Evolutionary conservation across 768 basidiomycete genomes (phyloP).

Genomic region (Krasilnikovozyma curviuscula): DNA sequence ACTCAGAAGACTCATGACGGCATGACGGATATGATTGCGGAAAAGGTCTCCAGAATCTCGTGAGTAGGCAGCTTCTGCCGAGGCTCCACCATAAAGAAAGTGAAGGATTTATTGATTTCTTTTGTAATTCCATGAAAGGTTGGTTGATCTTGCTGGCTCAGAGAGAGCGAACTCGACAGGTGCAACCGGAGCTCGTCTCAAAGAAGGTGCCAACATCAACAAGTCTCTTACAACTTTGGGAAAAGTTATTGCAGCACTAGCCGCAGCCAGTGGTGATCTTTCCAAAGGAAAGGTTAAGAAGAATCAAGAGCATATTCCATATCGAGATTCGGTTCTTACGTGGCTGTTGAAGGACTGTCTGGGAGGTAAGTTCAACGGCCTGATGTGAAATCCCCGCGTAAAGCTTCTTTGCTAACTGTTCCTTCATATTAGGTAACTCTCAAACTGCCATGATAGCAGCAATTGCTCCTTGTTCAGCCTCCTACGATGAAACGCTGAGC

Average conservation of each 20-base stretch:
- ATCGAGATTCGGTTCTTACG: constrained; percentile 95
- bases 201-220: constrained; percentile 97
- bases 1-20: constrained; percentile 78
- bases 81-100: too few relatives aligned
- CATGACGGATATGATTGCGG: constrained; percentile 71
- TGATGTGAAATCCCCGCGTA: neutral
- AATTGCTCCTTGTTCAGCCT: constrained; percentile 33
- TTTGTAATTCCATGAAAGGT: constrained; percentile 28
- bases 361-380: too few relatives aligned
- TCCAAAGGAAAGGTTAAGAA: constrained; percentile 46
- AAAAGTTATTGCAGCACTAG: constrained; percentile 86
- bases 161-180: constrained; percentile 96
- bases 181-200: constrained; percentile 83
- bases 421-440: constrained; percentile 41
- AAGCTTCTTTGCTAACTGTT: neutral
- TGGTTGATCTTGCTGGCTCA: constrained; percentile 91
- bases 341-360: constrained; percentile 97
- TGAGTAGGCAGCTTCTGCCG: constrained; percentile 24
- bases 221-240: constrained; percentile 94
- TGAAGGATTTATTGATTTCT: neutral
- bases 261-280: constrained; percentile 43
- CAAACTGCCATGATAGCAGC: constrained; percentile 99
- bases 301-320: constrained; percentile 85
- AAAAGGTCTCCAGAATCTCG: constrained; percentile 98
- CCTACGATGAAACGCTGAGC: constrained; percentile 75